These are phyloP conservation scores for Schoenoplectus tabernaemontani DNA, from an alignment of 202 grass and related monocot genomes.

Conservation along the genomic window DNA sequence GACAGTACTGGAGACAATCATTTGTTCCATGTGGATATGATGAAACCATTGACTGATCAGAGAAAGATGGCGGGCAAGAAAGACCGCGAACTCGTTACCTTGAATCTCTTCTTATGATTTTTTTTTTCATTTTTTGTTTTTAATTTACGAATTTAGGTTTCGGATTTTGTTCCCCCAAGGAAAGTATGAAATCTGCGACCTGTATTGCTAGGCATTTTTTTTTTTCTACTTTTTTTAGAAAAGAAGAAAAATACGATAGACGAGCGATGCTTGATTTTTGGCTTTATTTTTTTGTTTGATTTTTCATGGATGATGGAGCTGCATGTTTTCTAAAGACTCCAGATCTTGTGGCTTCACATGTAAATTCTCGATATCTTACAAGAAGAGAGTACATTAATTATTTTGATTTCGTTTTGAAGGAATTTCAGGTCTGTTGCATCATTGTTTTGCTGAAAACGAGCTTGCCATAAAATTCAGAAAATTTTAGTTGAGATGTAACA, in stretches of 20 bases:
- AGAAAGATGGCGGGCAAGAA: slow-evolving; percentile 5
- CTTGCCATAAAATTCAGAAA: neutral
- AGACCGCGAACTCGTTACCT: slow-evolving; percentile 10
- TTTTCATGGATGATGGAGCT: slow-evolving; percentile 15
- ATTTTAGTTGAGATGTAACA: neutral
- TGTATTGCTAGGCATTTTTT: no score
- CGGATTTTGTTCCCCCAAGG: neutral
- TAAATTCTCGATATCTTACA: slow-evolving; percentile 10
- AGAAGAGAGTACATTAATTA: neutral
- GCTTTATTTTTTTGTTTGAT: neutral
- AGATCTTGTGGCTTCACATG: neutral
- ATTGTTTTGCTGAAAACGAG: no score
- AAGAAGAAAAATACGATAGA: neutral
- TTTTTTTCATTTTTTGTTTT: neutral
- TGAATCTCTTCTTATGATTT: slow-evolving; percentile 18
- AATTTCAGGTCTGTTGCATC: neutral
- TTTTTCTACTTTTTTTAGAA: no score
- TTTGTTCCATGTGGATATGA: slow-evolving; percentile 3
- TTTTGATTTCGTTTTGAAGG: neutral
- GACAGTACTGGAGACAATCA: neutral
- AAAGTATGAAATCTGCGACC: no score
- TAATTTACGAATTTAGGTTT: neutral
- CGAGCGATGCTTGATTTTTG: no score
- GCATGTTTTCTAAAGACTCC: slow-evolving; percentile 9
- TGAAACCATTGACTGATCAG: neutral